Evolutionary conservation across 2,329 filamentous ascomycete species (phyloP), one percentile per base, ranked within the genome.

Genomic region (Fusarium verrucosum): DNA sequence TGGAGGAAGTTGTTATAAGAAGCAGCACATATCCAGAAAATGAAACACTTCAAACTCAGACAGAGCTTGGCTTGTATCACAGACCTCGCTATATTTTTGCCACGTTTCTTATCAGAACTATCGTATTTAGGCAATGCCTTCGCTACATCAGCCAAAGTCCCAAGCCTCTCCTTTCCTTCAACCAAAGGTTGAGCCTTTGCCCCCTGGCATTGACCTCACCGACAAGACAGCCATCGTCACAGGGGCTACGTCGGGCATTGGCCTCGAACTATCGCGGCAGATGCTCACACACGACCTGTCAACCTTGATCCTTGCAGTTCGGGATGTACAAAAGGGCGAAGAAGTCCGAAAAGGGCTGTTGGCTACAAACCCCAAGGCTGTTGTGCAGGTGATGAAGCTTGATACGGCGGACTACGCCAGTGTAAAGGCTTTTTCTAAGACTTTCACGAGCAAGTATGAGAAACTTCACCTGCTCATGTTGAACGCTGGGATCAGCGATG

Each of bases 241-340:
- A 0, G 81, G 80, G n/a, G 73, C 79, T 38, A 82, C 80, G 52
- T 71, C 71, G 6, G 80, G 81, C 3, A 69, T 83, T 0, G 80
- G 80, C 2, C 69, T 78, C 1, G 80, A 80, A 60, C 73, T 79
- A 1, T 73, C 75, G 13, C 70, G 72, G 2, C 77, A 82, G 36
- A 70, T 81, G 3, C 71, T 78, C 16, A 46, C 41, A 0, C 73
- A 79, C 3, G 74, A 76, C 2, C 59, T 76, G 5, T 68, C 70
- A 1, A 76, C 70, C 13, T 67, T 83, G 4, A 75, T 83, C 20
- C 69, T 83, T 23, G 81, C 70, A 5, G 78, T 81, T 2, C 74
- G 80, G 5, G 73, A 74, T 23, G 22, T 67, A 1, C 26, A 60
- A 3, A 76, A 74, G 37, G 74, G 74, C 1, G 67, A 77, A 19